Base-by-base conservation (phyloP, 2,329 filamentous ascomycete species). In the Podosphaera leucotricha region DNA sequence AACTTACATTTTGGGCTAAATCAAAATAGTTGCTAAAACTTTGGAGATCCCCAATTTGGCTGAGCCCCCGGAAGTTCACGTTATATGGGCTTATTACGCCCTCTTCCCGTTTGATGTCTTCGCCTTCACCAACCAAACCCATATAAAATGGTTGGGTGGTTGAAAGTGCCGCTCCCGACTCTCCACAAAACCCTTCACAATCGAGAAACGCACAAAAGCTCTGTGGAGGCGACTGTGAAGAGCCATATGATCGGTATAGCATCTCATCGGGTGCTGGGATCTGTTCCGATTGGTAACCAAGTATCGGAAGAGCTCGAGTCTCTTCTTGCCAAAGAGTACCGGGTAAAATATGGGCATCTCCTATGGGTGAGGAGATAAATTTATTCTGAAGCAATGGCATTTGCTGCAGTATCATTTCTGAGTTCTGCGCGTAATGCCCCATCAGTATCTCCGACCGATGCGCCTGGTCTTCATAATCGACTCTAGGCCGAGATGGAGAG, bases 11-110 rank as follows among this genome's bases (percentile, higher is more conserved):
- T 33, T 3, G 28, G 11, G 8, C 15, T 33, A 33, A 33, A 33
- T 13, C 28, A 33, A 6, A 7, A 33, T 33, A 33, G 15, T 28
- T 28, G 11, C 15, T 11, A 33, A 33, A 33, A 33, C 11, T 33
- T 4, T 33, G 28, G 15, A 33, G 6, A 6, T 33, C 28, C 11
- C 15, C 10, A 33, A 33, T 13, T 33, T 33, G 28, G 28, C 15
- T 13, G 6, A 59, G 49, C 53, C 75, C 77, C 54, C 75, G 77
- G 59, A 82, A 83, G 62, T 66, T 70, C 62, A 80, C 71, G 60
- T 76, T 54, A 51, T 53, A 80, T 5, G 76, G 70, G 51, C 68
- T 72, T 60, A 78, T 68, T 33, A 3, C 4, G 11, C 15, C 28
- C 8, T 13, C 10, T 11, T 33, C 28, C 13, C 3, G 28, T 11